A percentile compares a stretch with the other conserved stretches of the same genome.
These are phyloP conservation scores for Penicillium bialowiezense DNA, from an alignment of 495 filamentous ascomycete species.

Conservation along the genomic window DNA sequence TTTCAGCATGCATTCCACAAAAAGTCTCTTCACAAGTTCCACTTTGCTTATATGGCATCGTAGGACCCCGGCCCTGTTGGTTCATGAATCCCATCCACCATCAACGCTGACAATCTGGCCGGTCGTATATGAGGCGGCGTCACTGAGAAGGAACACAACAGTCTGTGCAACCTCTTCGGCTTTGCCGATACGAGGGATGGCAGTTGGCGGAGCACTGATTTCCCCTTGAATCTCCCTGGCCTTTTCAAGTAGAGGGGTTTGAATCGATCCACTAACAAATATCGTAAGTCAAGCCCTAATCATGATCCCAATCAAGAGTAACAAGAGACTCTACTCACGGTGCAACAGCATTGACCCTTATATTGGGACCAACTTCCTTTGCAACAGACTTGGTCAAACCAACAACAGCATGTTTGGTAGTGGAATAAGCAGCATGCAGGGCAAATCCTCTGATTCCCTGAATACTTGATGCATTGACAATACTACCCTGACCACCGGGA, in stretches of 20 bases:
- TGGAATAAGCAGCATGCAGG: slow-evolving; percentile 50
- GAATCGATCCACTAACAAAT: slow-evolving; percentile 46
- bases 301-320: background rate
- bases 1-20: too few species aligned
- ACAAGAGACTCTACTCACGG: slow-evolving; percentile 34
- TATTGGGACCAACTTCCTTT: slow-evolving; percentile 52
- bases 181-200: slow-evolving; percentile 42
- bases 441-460: slow-evolving; percentile 51
- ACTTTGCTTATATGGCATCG: too few species aligned
- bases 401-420: slow-evolving; percentile 58
- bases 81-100: slow-evolving; percentile 35
- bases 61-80: too few species aligned
- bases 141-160: slow-evolving; percentile 55
- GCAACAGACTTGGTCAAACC: slow-evolving; percentile 58
- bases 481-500: slow-evolving; percentile 41
- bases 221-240: slow-evolving; percentile 33
- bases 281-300: background rate
- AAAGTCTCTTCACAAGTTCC: too few species aligned
- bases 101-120: slow-evolving; percentile 43
- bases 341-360: slow-evolving; percentile 59
- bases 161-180: slow-evolving; percentile 51
- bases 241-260: slow-evolving; percentile 48
- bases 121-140: slow-evolving; percentile 54
- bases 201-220: slow-evolving; percentile 30
- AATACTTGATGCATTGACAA: slow-evolving; percentile 59